Conservation (phyloP, 306 rosid species). For the Quercus engelmannii region DNA sequence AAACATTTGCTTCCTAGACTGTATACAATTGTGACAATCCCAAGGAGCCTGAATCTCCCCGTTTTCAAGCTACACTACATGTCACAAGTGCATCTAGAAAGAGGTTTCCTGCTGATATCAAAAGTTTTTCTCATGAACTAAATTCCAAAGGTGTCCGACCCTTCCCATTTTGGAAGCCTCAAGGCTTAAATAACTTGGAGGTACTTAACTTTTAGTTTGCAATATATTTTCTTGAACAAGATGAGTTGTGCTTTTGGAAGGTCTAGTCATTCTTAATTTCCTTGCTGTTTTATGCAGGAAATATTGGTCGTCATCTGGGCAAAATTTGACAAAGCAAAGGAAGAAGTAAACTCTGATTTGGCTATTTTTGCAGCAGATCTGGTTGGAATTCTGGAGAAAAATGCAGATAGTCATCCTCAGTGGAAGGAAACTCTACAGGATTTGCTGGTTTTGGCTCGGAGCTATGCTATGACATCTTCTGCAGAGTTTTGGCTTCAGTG, state of each 20-base stretch:
- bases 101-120: slow-evolving; percentile 79
- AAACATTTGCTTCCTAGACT: slow-evolving; percentile 44
- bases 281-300: slow-evolving; percentile 57
- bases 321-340: slow-evolving; percentile 91
- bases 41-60: slow-evolving; percentile 98
- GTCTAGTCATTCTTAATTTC: slow-evolving; percentile 16
- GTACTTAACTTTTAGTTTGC: slow-evolving; percentile 38
- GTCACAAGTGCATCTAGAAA: slow-evolving; percentile 93
- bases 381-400: slow-evolving; percentile 88
- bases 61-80: slow-evolving; percentile 93
- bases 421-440: slow-evolving; percentile 95
- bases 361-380: slow-evolving; percentile 95
- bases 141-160: slow-evolving; percentile 92
- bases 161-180: slow-evolving; percentile 93
- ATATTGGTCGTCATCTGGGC: slow-evolving; percentile 72
- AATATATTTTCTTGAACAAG: slow-evolving; percentile 4
- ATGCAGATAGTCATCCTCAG: slow-evolving; percentile 89
- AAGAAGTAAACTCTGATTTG: slow-evolving; percentile 83
- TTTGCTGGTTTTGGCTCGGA: slow-evolving; percentile 87
- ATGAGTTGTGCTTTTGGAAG: slow-evolving; percentile 22
- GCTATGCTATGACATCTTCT: slow-evolving; percentile 87
- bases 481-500: slow-evolving; percentile 99
- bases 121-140: slow-evolving; percentile 94
- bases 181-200: slow-evolving; percentile 86
- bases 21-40: slow-evolving; percentile 91